A percentile compares a stretch with the other conserved stretches of the same genome.
Evolutionary conservation across 495 filamentous ascomycete species (phyloP).

Genomic region (Massariosphaeria phaeospora): DNA sequence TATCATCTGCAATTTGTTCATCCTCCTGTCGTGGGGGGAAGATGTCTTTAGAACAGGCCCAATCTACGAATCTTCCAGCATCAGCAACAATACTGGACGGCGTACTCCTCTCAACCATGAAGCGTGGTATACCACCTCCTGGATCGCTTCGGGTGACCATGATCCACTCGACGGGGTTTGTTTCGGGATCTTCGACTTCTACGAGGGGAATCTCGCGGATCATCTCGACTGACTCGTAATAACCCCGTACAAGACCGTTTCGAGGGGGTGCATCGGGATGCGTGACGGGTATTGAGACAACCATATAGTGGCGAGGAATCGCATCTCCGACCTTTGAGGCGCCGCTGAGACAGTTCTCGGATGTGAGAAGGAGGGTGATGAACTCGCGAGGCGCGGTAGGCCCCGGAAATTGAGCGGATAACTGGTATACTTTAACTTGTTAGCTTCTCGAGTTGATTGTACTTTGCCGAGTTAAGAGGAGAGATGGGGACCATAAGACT

Average conservation of each 20-base stretch:
- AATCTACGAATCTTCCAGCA: conserved; percentile 79
- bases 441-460: too few relatives aligned
- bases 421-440: conserved; percentile 59
- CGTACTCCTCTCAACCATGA: conserved; percentile 91
- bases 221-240: conserved; percentile 89
- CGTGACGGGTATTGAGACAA: conserved; percentile 75
- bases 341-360: conserved; percentile 40
- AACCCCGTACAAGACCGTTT: conserved; percentile 69
- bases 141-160: conserved; percentile 96
- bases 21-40: conserved; percentile 41
- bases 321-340: conserved; percentile 28
- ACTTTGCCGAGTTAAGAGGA: too few relatives aligned
- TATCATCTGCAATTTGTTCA: conserved; percentile 26
- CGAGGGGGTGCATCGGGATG: conserved; percentile 67
- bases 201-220: conserved; percentile 70
- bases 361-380: conserved; percentile 66
- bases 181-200: conserved; percentile 49
- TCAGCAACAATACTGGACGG: conserved; percentile 77
- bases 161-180: conserved; percentile 82
- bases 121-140: conserved; percentile 84
- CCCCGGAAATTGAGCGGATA: conserved; percentile 84
- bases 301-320: conserved; percentile 65
- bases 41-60: conserved; percentile 60
- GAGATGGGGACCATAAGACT: too few relatives aligned
- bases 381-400: conserved; percentile 87